These are phyloP conservation scores for Berkeleyomyces rouxiae DNA, from an alignment of 2,329 filamentous ascomycete species.

Conservation along the genomic window DNA sequence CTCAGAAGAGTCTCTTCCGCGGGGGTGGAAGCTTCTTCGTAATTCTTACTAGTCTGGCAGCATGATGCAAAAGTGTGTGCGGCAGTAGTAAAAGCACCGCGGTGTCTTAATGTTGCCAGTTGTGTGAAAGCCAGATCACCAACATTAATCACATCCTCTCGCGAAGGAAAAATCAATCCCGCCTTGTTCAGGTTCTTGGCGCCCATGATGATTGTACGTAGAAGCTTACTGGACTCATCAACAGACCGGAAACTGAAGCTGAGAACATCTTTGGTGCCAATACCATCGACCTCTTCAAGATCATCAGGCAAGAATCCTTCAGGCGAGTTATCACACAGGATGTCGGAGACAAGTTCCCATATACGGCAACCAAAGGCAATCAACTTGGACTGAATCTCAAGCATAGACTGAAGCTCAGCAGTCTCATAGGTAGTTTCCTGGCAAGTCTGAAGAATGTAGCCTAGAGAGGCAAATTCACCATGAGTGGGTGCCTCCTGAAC, in stretches of 20 bases:
- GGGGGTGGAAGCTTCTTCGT: conserved; percentile 19
- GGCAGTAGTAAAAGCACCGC: conserved; percentile 87
- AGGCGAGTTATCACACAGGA: conserved; percentile 85
- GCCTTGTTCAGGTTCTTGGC: conserved; percentile 29
- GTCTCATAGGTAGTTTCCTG: conserved; percentile 13
- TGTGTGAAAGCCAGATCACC: conserved; percentile 68
- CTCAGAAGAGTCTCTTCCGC: conserved; percentile 33
- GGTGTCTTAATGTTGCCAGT: conserved; percentile 65
- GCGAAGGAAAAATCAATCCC: conserved; percentile 31
- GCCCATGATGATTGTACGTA: conserved; percentile 44
- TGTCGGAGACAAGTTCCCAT: conserved; percentile 58
- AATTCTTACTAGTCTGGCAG: conserved; percentile 46
- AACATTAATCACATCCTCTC: conserved; percentile 43
- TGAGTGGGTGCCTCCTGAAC: conserved; percentile 52
- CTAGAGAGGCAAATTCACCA: conserved; percentile 50
- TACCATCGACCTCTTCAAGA: conserved; percentile 50
- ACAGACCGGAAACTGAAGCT: conserved; percentile 91
- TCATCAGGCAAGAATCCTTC: conserved; percentile 74
- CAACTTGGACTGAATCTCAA: conserved; percentile 11
- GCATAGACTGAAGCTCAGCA: conserved; percentile 8
- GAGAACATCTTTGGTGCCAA: conserved; percentile 73
- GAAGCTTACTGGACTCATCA: conserved; percentile 76
- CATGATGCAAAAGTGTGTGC: conserved; percentile 73
- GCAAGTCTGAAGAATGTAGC: conserved; percentile 17
- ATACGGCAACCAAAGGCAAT: conserved; percentile 47